Conservation (phyloP, 306 rosid species). For the Prunus mira region DNA sequence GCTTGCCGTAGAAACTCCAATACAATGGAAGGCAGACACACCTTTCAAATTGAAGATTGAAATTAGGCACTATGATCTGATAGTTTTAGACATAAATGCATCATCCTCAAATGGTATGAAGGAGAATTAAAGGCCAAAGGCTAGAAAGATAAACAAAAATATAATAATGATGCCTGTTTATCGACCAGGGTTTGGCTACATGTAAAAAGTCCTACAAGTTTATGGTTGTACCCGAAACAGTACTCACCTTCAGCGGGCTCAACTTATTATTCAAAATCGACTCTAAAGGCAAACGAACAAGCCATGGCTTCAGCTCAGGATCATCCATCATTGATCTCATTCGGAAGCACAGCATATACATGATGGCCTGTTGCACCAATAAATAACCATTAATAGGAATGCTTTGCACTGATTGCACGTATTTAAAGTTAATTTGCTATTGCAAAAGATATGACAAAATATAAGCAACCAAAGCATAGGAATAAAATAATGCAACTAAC, state of each 20-base stretch:
- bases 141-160: neutral
- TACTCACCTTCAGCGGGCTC: slow-evolving; percentile 72
- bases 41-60: slow-evolving; percentile 40
- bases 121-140: neutral
- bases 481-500: neutral
- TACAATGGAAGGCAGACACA: slow-evolving; percentile 77
- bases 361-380: slow-evolving; percentile 52
- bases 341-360: slow-evolving; percentile 79
- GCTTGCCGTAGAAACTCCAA: slow-evolving; percentile 77
- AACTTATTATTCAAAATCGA: slow-evolving; percentile 52
- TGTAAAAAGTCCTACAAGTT: neutral
- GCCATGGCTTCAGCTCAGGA: slow-evolving; percentile 50
- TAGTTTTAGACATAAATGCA: neutral
- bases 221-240: neutral
- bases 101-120: neutral
- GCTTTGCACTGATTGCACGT: neutral
- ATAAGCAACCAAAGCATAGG: neutral
- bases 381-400: slow-evolving; percentile 2
- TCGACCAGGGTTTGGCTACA: neutral
- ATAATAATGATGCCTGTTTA: neutral
- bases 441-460: neutral
- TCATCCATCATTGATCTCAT: slow-evolving; percentile 69
- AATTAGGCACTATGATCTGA: slow-evolving; percentile 11
- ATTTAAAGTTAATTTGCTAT: neutral
- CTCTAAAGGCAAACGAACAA: slow-evolving; percentile 54